These are phyloP conservation scores for Fusarium sulawesiense DNA, from an alignment of 2,329 filamentous ascomycete genomes.

Conservation along the genomic window DNA sequence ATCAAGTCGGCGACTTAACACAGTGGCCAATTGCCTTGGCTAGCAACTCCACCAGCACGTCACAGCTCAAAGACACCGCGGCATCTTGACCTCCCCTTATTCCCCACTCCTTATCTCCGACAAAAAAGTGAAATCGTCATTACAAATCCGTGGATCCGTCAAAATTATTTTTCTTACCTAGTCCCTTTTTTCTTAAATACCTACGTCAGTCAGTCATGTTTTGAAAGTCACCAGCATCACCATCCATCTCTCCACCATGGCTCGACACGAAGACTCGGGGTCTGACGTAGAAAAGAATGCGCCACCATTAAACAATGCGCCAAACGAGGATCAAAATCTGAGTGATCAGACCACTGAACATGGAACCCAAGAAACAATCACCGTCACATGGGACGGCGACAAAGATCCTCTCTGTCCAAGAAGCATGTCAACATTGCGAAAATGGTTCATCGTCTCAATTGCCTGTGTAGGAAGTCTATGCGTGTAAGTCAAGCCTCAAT, in stretches of 20 bases:
- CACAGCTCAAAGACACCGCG: conserved; percentile 7
- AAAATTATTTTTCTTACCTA: not conserved
- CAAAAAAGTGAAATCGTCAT: conserved; percentile 11
- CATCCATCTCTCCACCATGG: not conserved
- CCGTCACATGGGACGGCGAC: conserved; percentile 28
- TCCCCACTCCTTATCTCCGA: conserved; percentile 28
- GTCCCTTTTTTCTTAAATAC: conserved; percentile 3
- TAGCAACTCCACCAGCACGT: not conserved
- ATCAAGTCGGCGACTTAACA: not conserved
- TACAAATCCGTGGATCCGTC: conserved; percentile 29
- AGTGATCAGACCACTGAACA: conserved; percentile 28
- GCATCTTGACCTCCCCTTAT: not conserved
- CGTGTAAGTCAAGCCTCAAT: conserved; percentile 16
- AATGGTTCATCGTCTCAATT: conserved; percentile 34
- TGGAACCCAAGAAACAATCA: not conserved
- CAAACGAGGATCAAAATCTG: not conserved
- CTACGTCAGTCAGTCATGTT: conserved; percentile 9
- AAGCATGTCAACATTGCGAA: conserved; percentile 24
- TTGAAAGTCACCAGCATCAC: not conserved
- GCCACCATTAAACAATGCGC: not conserved
- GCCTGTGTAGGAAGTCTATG: conserved; percentile 27
- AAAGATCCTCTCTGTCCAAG: conserved; percentile 25
- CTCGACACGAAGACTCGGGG: not conserved
- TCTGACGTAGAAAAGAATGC: conserved; percentile 6
- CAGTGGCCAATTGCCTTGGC: not conserved